Base-by-base conservation (phyloP, 1,284 basidiomycete genomes). In the Veloboletus limbatus region DNA sequence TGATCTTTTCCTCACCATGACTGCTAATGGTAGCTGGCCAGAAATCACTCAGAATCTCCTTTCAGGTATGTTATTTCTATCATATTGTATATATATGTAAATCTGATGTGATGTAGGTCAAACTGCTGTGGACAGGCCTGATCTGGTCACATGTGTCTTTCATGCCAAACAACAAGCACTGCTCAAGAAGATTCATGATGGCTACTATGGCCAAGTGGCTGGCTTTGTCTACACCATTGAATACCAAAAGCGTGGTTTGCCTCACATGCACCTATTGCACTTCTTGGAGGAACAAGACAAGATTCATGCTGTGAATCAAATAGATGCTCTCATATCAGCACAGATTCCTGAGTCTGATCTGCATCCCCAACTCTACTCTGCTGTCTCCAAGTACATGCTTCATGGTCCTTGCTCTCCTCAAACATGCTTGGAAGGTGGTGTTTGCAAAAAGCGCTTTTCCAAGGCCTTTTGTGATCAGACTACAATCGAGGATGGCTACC, bases 81-180 rank as follows among this genome's bases (percentile, higher is more conserved):
- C n/a, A n/a, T n/a, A n/a, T n/a, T n/a, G n/a, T n/a, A n/a, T 13
- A 21, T 14, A 38, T 27, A 3, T n/a, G n/a, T n/a, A 8, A 10
- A 10, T 4, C 30, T 28, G 17, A 17, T 36, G 5, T 18, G n/a
- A 17, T 35, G 11, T 35, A 54, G 47, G 45, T n/a, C 73, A 79
- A 44, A 59, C 55, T 8, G 48, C 66, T 16, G 49, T 59, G 25
- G 75, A 80, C 46, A 49, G 69, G 1, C 76, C 75, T 25, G 74
- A 79, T 32, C 50, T 81, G 32, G 67, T 78, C 3, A 56, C 69
- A 1, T 38, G 63, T 3, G 72, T 78, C 1, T 81, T 81, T 47
- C 25, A 71, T 18, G 26, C 68, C 32, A 77, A 76, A 45, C 66
- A 65, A 30, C 52, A 69, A 4, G 65, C 60, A 0, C 35, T 77